Base-by-base conservation (phyloP, 2,329 filamentous ascomycete species). In the Cytospora piceicola region DNA sequence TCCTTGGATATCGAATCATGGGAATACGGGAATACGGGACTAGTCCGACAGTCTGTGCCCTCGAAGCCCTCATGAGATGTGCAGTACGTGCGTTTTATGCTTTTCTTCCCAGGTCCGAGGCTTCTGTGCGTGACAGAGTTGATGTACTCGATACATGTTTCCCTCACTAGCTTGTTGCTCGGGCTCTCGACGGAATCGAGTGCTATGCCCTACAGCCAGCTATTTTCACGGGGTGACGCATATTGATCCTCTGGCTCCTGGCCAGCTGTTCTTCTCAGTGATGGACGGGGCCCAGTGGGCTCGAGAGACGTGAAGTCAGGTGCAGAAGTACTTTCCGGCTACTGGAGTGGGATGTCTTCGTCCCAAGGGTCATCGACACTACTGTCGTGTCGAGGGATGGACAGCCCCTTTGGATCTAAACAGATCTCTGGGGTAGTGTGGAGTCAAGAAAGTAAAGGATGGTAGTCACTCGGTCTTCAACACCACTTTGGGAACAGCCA, bases 61-160 rank as follows among this genome's bases (percentile, higher is more conserved):
- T 56, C 60, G 55, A 42, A 39, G 46, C 29, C 8, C 29, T 51
- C 29, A 34, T n/a, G 53, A 30, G 17, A 12, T 36, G 49, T 12
- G 11, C 8, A 34, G 11, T 34, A 34, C 53, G 60, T 63, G 53
- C 53, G 53, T 17, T 24, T 11, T 29, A 5, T 29, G 27, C 5
- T 5, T 29, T 29, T 29, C 3, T 29, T 29, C 5, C 27, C 27
- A 29, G 42, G 42, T 6, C 20, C 42, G 42, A 46, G 20, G 20
- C n/a, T 36, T 34, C 30, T 51, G 39, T 57, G 60, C 53, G 60
- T 57, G 49, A 63, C 60, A 57, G 11, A 32, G 36, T 22, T 39
- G n/a, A 29, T 27, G 60, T 63, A 63, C 60, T 49, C 34, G 24
- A 22, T 63, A 63, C 60, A 51, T 63, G 60, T 15, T 17, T 6